Evolutionary conservation across 805 yeast genomes (phyloP), one percentile per base, ranked within the genome.

Genomic region (Blastobotrys chiropterorum): DNA sequence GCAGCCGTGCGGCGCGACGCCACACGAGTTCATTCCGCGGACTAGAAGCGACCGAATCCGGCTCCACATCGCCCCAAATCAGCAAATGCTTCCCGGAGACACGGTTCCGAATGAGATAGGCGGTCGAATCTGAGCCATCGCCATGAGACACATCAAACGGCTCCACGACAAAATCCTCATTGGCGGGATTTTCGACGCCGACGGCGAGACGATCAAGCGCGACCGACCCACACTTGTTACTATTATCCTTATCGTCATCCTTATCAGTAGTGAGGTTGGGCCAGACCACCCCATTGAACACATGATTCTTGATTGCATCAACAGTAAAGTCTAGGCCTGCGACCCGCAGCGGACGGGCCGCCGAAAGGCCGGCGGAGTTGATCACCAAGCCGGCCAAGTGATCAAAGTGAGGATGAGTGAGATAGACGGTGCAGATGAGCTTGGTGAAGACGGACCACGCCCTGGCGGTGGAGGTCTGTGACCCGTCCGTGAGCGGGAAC

Each of bases 361-460:
- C 46, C 7, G 63, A 53, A 56, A 78, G 74, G 14, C 76, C 73
- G 0, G 96, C 87, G 2, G 90, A 79, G 62, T 89, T 89, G 49
- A 90, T 68, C 0, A 83, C 79, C 46, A 90, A 62, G 0, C 85
- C 86, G 7, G 77, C 64, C 13, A 88, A 73, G 64, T 90, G 97
- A 65, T 90, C 97, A 48, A 90, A 63, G 67, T 90, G 97, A 0
- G 92, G 80, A 66, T 90, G 97, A 0, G 96, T 80, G 22, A 90
- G 76, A 46, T 68, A 67, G 15, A 68, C 55, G 13, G 66, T 53
- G 4, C 59, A 46, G n/a, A 66, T 53, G 14, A 55, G 49, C 4
- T 61, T 53, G n/a, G 57, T 54, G n/a, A 62, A 50, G 3, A 66
- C 59, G 45, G 59, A 40, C 46, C 63, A 60, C 7, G 69, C 61